These are phyloP conservation scores for Tribonema minus DNA, from an alignment of 108 stramenopile species.

Conservation along the genomic window DNA sequence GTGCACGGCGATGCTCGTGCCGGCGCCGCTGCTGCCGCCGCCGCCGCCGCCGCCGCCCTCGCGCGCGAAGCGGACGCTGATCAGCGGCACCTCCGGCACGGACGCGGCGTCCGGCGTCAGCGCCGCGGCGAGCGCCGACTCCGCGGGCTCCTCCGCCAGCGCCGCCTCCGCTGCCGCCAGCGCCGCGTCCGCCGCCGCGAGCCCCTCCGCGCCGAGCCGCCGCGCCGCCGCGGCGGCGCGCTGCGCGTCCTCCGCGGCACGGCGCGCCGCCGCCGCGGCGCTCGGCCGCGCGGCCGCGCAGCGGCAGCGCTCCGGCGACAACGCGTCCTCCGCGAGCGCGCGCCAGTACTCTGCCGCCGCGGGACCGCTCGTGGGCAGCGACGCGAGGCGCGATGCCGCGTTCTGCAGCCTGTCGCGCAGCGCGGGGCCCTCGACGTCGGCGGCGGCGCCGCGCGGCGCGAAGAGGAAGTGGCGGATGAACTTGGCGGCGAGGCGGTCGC, in stretches of 20 bases:
- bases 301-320: too few species aligned
- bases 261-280: background rate
- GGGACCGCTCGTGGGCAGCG: too few species aligned
- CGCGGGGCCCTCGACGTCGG: too few species aligned
- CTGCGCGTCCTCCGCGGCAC: background rate
- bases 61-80: background rate
- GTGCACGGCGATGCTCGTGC: background rate
- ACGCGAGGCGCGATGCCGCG: too few species aligned
- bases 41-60: background rate
- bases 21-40: background rate
- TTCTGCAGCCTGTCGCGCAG: too few species aligned
- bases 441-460: too few species aligned
- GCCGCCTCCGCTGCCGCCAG: background rate
- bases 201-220: background rate
- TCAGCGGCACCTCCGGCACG: background rate
- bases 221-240: background rate
- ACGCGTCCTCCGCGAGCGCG: too few species aligned
- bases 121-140: background rate
- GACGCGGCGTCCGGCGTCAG: background rate
- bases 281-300: background rate
- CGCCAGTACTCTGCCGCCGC: too few species aligned
- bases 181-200: background rate
- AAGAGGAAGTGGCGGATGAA: too few species aligned
- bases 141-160: background rate
- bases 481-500: too few species aligned